Conservation (phyloP, 306 rosid genomes). For the Medicago arabica region DNA sequence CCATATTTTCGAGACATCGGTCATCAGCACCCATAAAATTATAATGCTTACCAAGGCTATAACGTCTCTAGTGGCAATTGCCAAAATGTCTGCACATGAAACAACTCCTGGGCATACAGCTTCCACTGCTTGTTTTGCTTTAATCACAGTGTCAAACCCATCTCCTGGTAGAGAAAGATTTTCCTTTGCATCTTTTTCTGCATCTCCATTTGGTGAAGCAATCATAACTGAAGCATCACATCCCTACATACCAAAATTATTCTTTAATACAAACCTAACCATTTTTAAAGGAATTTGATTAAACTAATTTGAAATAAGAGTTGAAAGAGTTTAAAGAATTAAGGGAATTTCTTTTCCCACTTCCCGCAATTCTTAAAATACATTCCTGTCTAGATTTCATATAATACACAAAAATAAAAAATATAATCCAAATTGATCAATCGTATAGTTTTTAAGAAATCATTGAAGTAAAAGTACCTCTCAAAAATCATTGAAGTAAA, state of each 20-base stretch:
- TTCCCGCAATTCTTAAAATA: too few relatives aligned
- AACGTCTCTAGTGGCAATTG: slow-evolving; percentile 82
- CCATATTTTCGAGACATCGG: too few relatives aligned
- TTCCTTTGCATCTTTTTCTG: slow-evolving; percentile 72
- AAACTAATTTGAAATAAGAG: too few relatives aligned
- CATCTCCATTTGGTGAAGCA: slow-evolving; percentile 65
- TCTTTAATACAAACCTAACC: not conserved
- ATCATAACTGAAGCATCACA: slow-evolving; percentile 83
- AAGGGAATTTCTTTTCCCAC: too few relatives aligned
- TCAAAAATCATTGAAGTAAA: too few relatives aligned
- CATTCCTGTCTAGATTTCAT: too few relatives aligned
- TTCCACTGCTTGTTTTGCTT: slow-evolving; percentile 84
- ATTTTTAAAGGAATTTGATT: not conserved
- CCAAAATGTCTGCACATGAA: slow-evolving; percentile 83
- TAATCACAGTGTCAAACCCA: slow-evolving; percentile 83
- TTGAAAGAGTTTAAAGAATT: too few relatives aligned
- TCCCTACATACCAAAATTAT: slow-evolving; percentile 51
- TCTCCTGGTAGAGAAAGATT: slow-evolving; percentile 85
- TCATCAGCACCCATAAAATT: not conserved
- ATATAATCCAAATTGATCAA: too few relatives aligned
- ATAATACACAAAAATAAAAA: too few relatives aligned
- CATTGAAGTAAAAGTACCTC: too few relatives aligned
- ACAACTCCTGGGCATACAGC: slow-evolving; percentile 68
- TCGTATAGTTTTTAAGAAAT: too few relatives aligned
- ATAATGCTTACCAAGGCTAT: slow-evolving; percentile 55